Conservation (phyloP, 2,329 filamentous ascomycete genomes). For the Chaetomium globosum region DNA sequence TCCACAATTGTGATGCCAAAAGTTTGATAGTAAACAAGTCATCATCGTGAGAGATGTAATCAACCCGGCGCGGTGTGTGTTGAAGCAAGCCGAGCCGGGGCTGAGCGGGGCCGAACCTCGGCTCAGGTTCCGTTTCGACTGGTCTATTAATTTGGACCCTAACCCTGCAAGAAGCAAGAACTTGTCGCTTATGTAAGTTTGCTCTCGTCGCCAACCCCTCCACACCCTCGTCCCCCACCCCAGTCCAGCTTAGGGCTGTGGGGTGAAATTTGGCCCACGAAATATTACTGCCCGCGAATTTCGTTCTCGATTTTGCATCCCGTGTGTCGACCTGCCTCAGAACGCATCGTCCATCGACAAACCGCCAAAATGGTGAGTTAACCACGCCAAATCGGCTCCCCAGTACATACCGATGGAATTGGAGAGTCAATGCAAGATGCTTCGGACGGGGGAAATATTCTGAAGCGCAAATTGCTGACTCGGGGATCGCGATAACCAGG, state of each 20-base stretch:
- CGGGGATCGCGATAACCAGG: constrained; percentile 66
- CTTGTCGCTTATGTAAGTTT: constrained; percentile 17
- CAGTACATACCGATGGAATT: constrained; percentile 38
- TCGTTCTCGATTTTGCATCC: constrained; percentile 38
- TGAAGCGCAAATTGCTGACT: constrained; percentile 99
- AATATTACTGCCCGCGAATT: constrained; percentile 39
- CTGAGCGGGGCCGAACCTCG: constrained; percentile 32
- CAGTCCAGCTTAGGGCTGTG: constrained; percentile 40
- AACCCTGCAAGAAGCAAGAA: neutral
- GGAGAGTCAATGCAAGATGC: constrained; percentile 95
- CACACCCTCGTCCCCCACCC: constrained; percentile 43
- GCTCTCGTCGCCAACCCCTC: constrained; percentile 43
- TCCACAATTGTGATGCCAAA: neutral
- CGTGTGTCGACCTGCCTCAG: constrained; percentile 38
- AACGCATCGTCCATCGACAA: constrained; percentile 51
- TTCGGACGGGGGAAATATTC: constrained; percentile 74
- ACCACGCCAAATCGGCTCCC: constrained; percentile 37
- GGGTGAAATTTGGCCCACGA: constrained; percentile 44
- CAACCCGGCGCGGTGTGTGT: neutral
- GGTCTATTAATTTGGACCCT: too few relatives aligned
- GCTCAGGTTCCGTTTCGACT: constrained; percentile 23
- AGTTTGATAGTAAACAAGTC: neutral
- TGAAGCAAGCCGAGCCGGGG: constrained; percentile 1
- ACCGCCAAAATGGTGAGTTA: constrained; percentile 72
- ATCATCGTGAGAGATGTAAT: constrained; percentile 22